Base-by-base conservation (phyloP, 805 yeast species). In the Vanderwaltozyma yarrowii region DNA sequence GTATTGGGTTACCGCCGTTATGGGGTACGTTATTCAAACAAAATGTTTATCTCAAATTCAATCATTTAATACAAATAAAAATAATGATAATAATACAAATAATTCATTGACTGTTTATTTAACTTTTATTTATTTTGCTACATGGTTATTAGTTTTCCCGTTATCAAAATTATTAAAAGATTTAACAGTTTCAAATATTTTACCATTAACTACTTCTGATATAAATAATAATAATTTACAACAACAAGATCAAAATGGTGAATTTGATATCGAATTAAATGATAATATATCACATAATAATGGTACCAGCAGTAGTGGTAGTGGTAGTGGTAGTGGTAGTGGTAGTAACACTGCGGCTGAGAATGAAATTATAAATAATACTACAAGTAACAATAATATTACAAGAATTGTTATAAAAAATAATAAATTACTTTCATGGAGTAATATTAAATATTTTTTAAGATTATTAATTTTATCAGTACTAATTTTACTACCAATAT, bases 21-120 rank as follows among this genome's bases (percentile, higher is more conserved):
- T 46, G 24, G 47, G 54, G 24, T 57, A 57, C 33, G 54, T 54
- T 14, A 37, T 56, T 4, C 61, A 57, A 37, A 57, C 59, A 3
- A 51, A 45, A 34, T 45, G 50, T 20, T 39, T 57, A 35, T 50
- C 56, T 8, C 38, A 45, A 17, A 43, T 57, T 9, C 50, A 48
- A 26, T 36, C 46, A 1, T 30, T 30, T 15, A 30, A 33, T 30
- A 33, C 37, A 21, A 42, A 41, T 14, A 33, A 31, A 13, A 36
- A 32, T 23, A 32, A 43, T n/a, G 40, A 29, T n/a, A 41, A 38
- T 20, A 45, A 44, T 37, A 27, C 45, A 17, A 44, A 41, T 14
- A 36, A 40, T 25, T 19, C 42, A 4, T 38, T 51, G 14, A 38
- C 48, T 27, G 44, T 49, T 5, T 47, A 51, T 34, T 30, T 54